Percentiles rank a stretch among this genome's conserved stretches.
Evolutionary conservation across 73 alveolate genomes (phyloP).

Genomic region (Paramecium bursaria): DNA sequence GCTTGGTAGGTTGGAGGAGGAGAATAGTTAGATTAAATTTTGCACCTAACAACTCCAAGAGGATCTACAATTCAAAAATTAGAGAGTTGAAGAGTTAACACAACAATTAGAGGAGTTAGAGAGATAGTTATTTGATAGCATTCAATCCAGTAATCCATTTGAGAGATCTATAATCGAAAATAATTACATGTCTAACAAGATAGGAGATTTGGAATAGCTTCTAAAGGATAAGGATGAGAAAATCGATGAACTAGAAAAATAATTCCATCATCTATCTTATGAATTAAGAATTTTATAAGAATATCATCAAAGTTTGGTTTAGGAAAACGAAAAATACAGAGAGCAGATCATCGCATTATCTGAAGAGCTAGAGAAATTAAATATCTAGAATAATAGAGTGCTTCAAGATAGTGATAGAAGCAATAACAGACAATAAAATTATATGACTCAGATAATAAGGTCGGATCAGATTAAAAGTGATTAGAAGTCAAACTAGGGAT

Average conservation of each 20-base stretch:
- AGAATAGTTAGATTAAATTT: too few relatives aligned
- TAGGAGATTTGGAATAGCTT: too few relatives aligned
- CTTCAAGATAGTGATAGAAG: neutral
- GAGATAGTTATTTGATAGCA: too few relatives aligned
- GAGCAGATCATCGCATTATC: neutral
- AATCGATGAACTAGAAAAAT: too few relatives aligned
- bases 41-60: neutral
- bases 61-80: neutral
- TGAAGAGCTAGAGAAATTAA: neutral
- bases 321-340: neutral
- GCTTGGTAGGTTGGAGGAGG: neutral
- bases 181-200: too few relatives aligned
- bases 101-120: neutral
- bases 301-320: neutral
- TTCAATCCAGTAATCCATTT: too few relatives aligned
- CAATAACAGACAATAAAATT: too few relatives aligned
- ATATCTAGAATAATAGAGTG: too few relatives aligned
- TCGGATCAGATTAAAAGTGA: neutral
- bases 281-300: neutral
- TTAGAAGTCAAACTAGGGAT: neutral
- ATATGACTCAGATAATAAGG: neutral
- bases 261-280: too few relatives aligned
- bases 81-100: neutral
- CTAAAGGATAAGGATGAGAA: too few relatives aligned
- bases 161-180: too few relatives aligned